Base-by-base conservation (phyloP, 306 rosid species). In the Quercus rubra region DNA sequence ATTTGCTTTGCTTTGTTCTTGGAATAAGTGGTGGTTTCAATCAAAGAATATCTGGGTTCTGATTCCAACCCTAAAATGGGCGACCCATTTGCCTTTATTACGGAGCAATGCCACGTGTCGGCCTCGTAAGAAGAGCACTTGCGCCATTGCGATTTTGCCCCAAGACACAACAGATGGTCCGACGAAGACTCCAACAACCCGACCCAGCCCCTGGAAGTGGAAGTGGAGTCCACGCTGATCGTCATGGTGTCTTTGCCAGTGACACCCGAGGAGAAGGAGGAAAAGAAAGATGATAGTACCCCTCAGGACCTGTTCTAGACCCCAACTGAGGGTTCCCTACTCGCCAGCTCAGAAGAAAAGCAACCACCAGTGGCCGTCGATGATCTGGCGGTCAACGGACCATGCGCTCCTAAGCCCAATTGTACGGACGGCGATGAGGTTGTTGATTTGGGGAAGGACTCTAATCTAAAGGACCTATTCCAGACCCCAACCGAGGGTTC, bases 401-500 rank as follows among this genome's bases (percentile, higher is more conserved):
- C 6, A 6, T 12, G 20, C 0, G 85, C 28, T 1, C 77, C 68
- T 14, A 70, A 11, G 76, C 18, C 23, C 17, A 73, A 20, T 19
- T 11, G 19, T 70, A 56, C 73, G 1, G 82, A 77, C 3, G 80
- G 59, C 2, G 15, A 51, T 0, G 82, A 46, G 15, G 78, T 23
- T 14, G 62, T 80, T 23, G 82, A 89, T 85, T 78, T 80, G 69
- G 79, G 83, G 4, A 71, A 55, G 73, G 87, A 86, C 66, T 70
- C 83, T 0, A 80, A 73, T 4, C 72, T 84, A 81, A 86, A 74
- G 61, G 89, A 89, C 20, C 83, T 83, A 6, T 91, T 86, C 58
- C 85, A 83, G 70, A 91, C 92, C 5, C 94, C 89, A 1, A 91
- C 93, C 0, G 89, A 88, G 77, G 79, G 79, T 17, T 30, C 85